Base-by-base conservation (phyloP, 148 eudicot species). In the Rhododendron vialii region DNA sequence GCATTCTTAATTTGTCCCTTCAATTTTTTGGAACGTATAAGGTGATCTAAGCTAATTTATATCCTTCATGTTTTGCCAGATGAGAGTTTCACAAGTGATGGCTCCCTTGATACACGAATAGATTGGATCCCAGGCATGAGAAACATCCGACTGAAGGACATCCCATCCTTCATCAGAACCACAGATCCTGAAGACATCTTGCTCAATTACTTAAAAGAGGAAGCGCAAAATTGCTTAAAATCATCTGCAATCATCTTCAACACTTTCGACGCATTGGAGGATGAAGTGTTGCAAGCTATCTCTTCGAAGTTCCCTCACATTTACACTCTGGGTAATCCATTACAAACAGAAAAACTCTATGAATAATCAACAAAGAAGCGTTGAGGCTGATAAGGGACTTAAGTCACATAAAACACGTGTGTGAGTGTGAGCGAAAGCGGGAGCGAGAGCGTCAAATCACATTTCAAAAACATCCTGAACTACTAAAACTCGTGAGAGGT, bases 231-330 rank as follows among this genome's bases (percentile, higher is more conserved):
- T 41, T 76, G 80, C 80, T 76, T 76, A 20, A 76, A 76, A 76
- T 41, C 80, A 6, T 20, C 80, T 18, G 80, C 80, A 76, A 76
- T 76, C n/a, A 38, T 76, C 80, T 76, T 76, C 80, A 76, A 76
- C 50, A 76, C 80, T 22, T 41, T 76, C 0, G 80, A 76, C 15
- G 48, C 1, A 3, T 41, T 76, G 2, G 80, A 76, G 26, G 30
- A 22, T 41, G 48, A 76, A 38, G 80, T 41, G 5, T 22, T 76
- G 50, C 26, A 76, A 20, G 80, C 80, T 15, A 22, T 76, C 48
- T 15, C n/a, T 20, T 38, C 51, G 10, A 76, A 76, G 50, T 41
- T 7, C 50, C 51, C 8, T 18, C 43, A 41, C 50, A 76, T 76
- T 38, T 41, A 76, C 48, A 76, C 80, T 33, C 13, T 65, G 13